phyloP scores from a whole-genome alignment of 345 rosid species.

The sweet orange (Citrus sinensis) region DVS_A1.0 CM039165.1:32713001-32713500 shows the following conservation, averaged over 20 bases:
- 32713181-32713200: slow-evolving; percentile 60
- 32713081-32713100: slow-evolving; percentile 21
- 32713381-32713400: slow-evolving; percentile 72
- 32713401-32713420: slow-evolving; percentile 69
- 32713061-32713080: not conserved
- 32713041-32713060: not conserved
- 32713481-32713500: slow-evolving; percentile 70
- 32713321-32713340: slow-evolving; percentile 63
- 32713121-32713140: slow-evolving; percentile 46
- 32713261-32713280: slow-evolving; percentile 36
- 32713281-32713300: slow-evolving; percentile 58
- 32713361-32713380: slow-evolving; percentile 52
- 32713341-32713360: slow-evolving; percentile 43
- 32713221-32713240: slow-evolving; percentile 42
- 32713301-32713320: slow-evolving; percentile 70
- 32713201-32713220: slow-evolving; percentile 56
- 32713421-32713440: slow-evolving; percentile 49
- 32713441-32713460: slow-evolving; percentile 45
- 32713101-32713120: slow-evolving; percentile 68
- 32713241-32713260: slow-evolving; percentile 41
- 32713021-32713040: slow-evolving; percentile 3
- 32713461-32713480: slow-evolving; percentile 49
- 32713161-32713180: slow-evolving; percentile 64
- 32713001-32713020: not conserved
- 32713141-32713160: slow-evolving; percentile 52